Evolutionary conservation across 495 filamentous ascomycete species (phyloP), one percentile per base, ranked within the genome.

Genomic region (Niebla homalea): DNA sequence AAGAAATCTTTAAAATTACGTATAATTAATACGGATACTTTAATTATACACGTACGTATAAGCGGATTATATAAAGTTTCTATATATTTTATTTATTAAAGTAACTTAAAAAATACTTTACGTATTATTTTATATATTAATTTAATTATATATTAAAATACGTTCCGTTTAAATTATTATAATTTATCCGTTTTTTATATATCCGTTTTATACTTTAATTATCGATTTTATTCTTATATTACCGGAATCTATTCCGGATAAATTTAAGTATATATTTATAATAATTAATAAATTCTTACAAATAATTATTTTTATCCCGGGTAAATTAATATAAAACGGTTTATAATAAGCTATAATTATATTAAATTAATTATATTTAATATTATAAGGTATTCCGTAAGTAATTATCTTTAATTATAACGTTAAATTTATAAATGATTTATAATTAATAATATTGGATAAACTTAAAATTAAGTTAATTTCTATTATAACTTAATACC

Each of bases 261-360:
- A 8, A 46, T 46, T 7, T 46, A 35, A 46, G 20, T 35, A 46
- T 25, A 23, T 35, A 26, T 12, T 25, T 12, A 29, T 29, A 46
- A 46, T 46, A 46, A 35, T 8, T 12, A 8, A 35, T 46, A 8
- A 35, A 26, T 8, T 26, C 10, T 35, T 35, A 46, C 6, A 7
- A 12, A 26, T 46, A 29, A 46, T n/a, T n/a, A n/a, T n/a, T n/a
- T n/a, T n/a, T n/a, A n/a, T n/a, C n/a, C n/a, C n/a, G n/a, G n/a
- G n/a, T n/a, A n/a, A n/a, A n/a, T n/a, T n/a, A 46, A 46, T 46
- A 46, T 35, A 12, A 46, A 46, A 35, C 22, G 22, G 15, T 46
- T 46, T 6, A 32, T 32, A 46, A 46, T 35, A 46, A 46, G 6
- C 6, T 46, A 35, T 15, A 12, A 43, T 43, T 15, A 43, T 11